A percentile compares a stretch with the other conserved stretches of the same genome.
Conservation (phyloP, 257 asterid species). For the Marsdenia floribunda region DNA sequence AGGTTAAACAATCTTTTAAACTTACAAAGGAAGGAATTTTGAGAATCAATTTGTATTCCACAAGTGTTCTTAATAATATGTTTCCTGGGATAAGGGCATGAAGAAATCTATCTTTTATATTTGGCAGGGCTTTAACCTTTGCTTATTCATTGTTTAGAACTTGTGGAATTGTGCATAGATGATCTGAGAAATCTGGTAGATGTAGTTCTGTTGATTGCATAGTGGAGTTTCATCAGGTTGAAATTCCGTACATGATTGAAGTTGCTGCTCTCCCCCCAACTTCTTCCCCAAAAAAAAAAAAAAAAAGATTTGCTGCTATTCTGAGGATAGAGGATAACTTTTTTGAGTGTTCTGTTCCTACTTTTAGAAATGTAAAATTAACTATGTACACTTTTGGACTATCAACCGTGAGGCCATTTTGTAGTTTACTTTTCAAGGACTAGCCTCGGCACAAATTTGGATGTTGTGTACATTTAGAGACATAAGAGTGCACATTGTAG, state of each 20-base stretch:
- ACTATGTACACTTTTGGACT: not conserved
- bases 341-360: not conserved
- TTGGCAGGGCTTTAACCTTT: not conserved
- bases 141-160: too few species aligned
- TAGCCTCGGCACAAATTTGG: not conserved
- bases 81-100: not conserved
- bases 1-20: not conserved
- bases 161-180: not conserved
- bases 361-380: not conserved
- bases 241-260: not conserved
- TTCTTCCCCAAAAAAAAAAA: too few species aligned
- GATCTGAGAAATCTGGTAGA: not conserved
- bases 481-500: not conserved
- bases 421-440: not conserved
- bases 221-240: conserved; percentile 1
- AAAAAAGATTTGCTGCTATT: too few species aligned
- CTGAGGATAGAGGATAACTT: not conserved
- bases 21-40: not conserved
- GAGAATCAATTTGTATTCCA: not conserved
- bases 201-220: not conserved
- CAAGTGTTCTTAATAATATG: not conserved
- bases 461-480: not conserved
- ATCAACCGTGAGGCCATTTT: too few species aligned
- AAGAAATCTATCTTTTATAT: not conserved
- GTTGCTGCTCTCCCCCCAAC: not conserved